Evolutionary conservation across 148 eudicot genomes (phyloP).

Genomic region (Bassia scoparia): DNA sequence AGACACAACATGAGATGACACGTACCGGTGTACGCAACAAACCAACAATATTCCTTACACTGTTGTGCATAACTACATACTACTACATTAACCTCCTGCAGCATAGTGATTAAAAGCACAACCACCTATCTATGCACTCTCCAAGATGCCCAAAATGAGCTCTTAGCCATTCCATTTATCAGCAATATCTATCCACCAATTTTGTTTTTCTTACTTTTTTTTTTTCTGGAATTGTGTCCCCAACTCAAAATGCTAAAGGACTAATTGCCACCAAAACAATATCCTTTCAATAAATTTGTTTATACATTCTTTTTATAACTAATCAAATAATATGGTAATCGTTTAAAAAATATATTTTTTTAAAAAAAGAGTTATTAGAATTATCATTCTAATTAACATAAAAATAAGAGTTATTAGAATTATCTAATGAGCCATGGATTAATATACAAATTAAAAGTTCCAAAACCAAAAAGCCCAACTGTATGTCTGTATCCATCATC

Average conservation of each 20-base stretch:
- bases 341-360: no score
- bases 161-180: conserved; percentile 3
- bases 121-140: conserved; percentile 17
- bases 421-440: background rate
- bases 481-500: conserved; percentile 15
- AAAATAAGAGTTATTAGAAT: background rate
- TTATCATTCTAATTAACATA: background rate
- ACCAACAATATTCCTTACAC: background rate
- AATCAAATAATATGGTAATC: background rate
- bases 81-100: conserved; percentile 16
- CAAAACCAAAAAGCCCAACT: conserved; percentile 3
- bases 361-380: no score
- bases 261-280: background rate
- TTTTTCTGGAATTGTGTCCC: background rate
- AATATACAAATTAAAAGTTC: background rate
- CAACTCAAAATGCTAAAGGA: background rate
- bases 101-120: conserved; percentile 20
- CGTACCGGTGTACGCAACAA: background rate
- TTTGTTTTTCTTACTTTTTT: no score
- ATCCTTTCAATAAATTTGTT: background rate
- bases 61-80: conserved; percentile 17
- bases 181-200: conserved; percentile 10
- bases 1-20: conserved; percentile 12
- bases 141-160: conserved; percentile 11
- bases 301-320: background rate